Base-by-base conservation (phyloP, 1,139 yeast genomes). In the Magnusiomyces sp. region DNA sequence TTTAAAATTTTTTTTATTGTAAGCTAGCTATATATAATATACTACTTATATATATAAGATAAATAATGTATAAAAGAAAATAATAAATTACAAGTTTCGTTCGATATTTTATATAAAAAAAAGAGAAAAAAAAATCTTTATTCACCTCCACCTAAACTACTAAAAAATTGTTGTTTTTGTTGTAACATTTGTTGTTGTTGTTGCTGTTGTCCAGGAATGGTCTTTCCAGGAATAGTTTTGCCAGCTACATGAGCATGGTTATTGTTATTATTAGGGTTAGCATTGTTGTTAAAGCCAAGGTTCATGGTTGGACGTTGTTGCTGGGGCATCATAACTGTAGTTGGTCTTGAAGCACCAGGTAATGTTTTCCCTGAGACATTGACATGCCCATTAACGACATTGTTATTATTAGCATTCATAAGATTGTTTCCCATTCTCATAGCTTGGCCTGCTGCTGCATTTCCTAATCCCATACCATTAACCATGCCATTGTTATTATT, bases 151-250 rank as follows among this genome's bases (percentile, higher is more conserved):
- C 29, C 29, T 23, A 23, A 23, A 23, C 29, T 23, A 23, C 29
- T 7, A 23, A 23, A 23, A 23, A 23, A 23, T 7, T 27, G 33
- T 10, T 19, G 43, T 23, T 39, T 36, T 40, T 43, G 41, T 29
- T 27, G 46, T 37, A 14, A 43, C 40, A 48, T 23, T 23, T 32
- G 50, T 23, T 23, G 29, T 7, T 23, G 29, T 23, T 23, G 29
- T 23, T 23, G 29, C 29, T 23, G 29, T 23, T 23, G 29, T 4
- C 52, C 54, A 5, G 47, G 49, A 29, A 50, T 43, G 1, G 52
- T 46, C n/a, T 43, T 46, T 17, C 53, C 55, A 13, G 58, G 57
- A 17, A 54, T 46, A 1, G 55, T 52, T 43, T 55, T 55, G 19
- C 58, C 58, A 2, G 55, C 48, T n/a, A 54, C 47, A 2, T 17